Evolutionary conservation across 2,329 filamentous ascomycete genomes (phyloP), one percentile per base, ranked within the genome.

Genomic region (Aspergillus pseudoglaucus): DNA sequence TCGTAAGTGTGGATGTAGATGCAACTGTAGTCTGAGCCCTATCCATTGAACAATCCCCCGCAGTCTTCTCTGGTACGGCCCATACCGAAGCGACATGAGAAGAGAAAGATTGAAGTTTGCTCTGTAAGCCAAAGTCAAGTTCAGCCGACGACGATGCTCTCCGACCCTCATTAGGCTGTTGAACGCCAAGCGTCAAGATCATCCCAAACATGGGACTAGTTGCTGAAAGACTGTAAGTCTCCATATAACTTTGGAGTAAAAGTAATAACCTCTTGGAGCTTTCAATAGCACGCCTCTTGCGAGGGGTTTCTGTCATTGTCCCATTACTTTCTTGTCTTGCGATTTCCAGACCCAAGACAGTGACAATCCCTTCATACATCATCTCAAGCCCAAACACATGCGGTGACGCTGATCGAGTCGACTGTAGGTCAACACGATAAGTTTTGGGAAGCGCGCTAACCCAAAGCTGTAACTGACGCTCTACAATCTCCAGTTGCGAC

Each of bases 191-290:
- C 35, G 60, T 65, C 23, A 72, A 56, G 20, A 69, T 64, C 53
- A 67, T 65, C 18, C 70, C 70, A 47, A 71, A 71, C 0, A 64
- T 77, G 47, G 63, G 70, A 52, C 53, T 67, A 44, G 58, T 68
- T 43, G 63, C 71, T 32, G 59, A 69, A 47, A 65, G 65, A 25
- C 69, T 68, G 50, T 68, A 71, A 14, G 59, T 65, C 35, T 72
- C 68, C 60, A 75, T 58, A 50, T 69, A 63, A 51, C 57, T 53
- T 30, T 65, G 66, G 7, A 72, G 53, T 37, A 72, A 57, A 22
- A 63, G 58, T 9, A 67, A 53, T 5, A 68, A 53, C 10, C 66
- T 60, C 39, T 65, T 62, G 3, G 65, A 66, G 43, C 66, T 66
- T 42, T 66, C 62, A 14, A 56, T 58, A 1, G 64, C 67, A 45